Evolutionary conservation across 2,329 filamentous ascomycete species (phyloP), one percentile per base, ranked within the genome.

Genomic region (Nigrospora osmanthi): DNA sequence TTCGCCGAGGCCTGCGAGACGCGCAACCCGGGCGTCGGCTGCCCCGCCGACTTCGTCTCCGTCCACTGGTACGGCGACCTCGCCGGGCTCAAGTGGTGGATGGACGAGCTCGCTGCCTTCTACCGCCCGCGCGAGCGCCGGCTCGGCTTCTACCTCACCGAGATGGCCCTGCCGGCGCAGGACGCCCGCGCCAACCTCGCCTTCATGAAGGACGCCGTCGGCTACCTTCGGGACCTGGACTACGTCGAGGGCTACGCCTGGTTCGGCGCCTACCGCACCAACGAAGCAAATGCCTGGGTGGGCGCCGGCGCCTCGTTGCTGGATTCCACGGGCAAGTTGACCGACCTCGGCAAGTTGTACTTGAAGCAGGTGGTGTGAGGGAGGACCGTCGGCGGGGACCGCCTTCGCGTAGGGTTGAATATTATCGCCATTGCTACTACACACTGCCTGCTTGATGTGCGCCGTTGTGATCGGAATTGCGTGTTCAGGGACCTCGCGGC

Each of bases 11-110:
- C 63, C 6, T 70, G 67, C 47, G 64, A 62, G 46, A 58, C 62
- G 1, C 56, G 68, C 11, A 60, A 65, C 40, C 38, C 47, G 11
- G 53, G 61, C 3, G 48, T 56, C 1, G 67, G 67, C 0, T 70
- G 67, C 31, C 67, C 67, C 0, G 52, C 61, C 1, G 67, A 70
- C 40, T 70, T 70, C 33, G 58, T 70, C 14, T 60, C 64, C 4
- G 61, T 66, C 13, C 67, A 70, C 39, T 70, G 61, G 60, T 70
- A 69, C 43, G 67, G 67, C 2, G 56, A 62, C 15, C 62, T 61
- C 1, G 43, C 42, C 0, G 67, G 67, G 6, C 54, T 70, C 0
- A 50, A 54, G 1, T 54, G 55, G 2, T 69, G 66, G 65, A 49
- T 69, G 0, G 54, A 51, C 1, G 58, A 60, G 10, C 52, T 70